Conservation (phyloP, 2,329 filamentous ascomycete species). For the Beauveria brongniartii region DNA sequence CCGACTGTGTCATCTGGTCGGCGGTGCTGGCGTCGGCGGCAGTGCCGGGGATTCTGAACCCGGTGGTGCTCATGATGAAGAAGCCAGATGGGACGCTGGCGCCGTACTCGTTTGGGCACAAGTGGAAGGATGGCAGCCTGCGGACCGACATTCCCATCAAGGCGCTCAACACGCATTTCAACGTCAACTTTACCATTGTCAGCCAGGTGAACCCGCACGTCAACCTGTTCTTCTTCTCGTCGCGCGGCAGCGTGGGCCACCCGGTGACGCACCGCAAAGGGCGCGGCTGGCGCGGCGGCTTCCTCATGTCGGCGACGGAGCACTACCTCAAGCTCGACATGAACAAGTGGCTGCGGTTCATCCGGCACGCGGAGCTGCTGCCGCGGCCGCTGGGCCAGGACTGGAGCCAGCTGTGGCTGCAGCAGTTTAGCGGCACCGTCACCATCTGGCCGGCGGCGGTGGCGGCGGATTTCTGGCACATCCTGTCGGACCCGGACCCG, state of each 20-base stretch:
- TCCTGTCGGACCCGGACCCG: constrained; percentile 74
- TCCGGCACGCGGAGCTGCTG: constrained; percentile 84
- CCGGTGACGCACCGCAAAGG: constrained; percentile 92
- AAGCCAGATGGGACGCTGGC: constrained; percentile 65
- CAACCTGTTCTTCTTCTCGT: constrained; percentile 98
- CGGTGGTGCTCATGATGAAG: constrained; percentile 89
- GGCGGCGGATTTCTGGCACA: constrained; percentile 73
- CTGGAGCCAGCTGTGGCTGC: constrained; percentile 94
- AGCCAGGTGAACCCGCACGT: constrained; percentile 91
- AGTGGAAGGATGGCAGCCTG: constrained; percentile 96
- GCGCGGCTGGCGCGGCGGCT: constrained; percentile 91
- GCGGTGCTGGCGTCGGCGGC: constrained; percentile 91
- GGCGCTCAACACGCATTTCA: constrained; percentile 91
- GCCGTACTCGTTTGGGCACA: constrained; percentile 95
- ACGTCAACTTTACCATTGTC: constrained; percentile 94
- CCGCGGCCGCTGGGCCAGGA: constrained; percentile 88
- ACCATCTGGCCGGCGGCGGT: constrained; percentile 90
- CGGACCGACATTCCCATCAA: constrained; percentile 94
- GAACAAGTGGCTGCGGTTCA: constrained; percentile 94
- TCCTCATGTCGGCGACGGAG: constrained; percentile 83
- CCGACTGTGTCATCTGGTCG: constrained; percentile 97
- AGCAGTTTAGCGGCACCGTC: constrained; percentile 88
- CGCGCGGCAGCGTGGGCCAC: constrained; percentile 80
- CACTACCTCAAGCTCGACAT: constrained; percentile 95
- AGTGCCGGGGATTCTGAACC: constrained; percentile 92